These are phyloP conservation scores for Zostera marina DNA, from an alignment of 116 monocot genomes.

Conservation along the genomic window DNA sequence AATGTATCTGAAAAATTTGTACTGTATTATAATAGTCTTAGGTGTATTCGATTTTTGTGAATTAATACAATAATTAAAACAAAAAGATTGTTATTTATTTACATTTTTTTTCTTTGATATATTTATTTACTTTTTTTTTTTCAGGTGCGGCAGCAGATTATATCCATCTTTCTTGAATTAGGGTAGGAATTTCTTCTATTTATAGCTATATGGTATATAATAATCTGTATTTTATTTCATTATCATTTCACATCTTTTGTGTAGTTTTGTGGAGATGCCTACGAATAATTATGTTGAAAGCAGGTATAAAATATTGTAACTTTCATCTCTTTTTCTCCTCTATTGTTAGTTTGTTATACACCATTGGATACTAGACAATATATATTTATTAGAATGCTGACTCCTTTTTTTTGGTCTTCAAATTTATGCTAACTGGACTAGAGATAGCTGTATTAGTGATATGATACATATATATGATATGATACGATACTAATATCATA, in stretches of 20 bases:
- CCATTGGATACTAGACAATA: not conserved
- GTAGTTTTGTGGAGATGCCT: constrained; percentile 20
- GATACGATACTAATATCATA: too few species aligned
- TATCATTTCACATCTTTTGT: not conserved
- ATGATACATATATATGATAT: too few species aligned
- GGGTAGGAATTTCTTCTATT: constrained; percentile 4
- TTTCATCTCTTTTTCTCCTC: not conserved
- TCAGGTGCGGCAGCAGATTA: constrained; percentile 18
- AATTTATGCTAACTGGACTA: too few species aligned
- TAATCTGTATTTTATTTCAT: not conserved
- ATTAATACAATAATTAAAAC: not conserved
- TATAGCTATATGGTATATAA: constrained; percentile 1
- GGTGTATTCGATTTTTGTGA: not conserved
- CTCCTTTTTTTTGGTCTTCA: too few species aligned
- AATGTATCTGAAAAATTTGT: too few species aligned
- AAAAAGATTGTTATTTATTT: not conserved
- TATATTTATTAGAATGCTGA: too few species aligned
- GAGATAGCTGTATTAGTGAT: too few species aligned
- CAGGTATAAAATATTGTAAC: constrained; percentile 6
- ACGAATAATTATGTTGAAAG: constrained; percentile 24
- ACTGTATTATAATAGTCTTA: too few species aligned
- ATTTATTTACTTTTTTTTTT: constrained; percentile 1
- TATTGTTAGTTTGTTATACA: too few species aligned
- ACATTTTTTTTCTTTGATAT: not conserved
- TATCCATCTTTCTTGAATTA: constrained; percentile 17